A percentile compares a stretch with the other conserved stretches of the same genome.
phyloP scores from a whole-genome alignment of 257 asterid species.

The Pogostemon cablin region DNA sequence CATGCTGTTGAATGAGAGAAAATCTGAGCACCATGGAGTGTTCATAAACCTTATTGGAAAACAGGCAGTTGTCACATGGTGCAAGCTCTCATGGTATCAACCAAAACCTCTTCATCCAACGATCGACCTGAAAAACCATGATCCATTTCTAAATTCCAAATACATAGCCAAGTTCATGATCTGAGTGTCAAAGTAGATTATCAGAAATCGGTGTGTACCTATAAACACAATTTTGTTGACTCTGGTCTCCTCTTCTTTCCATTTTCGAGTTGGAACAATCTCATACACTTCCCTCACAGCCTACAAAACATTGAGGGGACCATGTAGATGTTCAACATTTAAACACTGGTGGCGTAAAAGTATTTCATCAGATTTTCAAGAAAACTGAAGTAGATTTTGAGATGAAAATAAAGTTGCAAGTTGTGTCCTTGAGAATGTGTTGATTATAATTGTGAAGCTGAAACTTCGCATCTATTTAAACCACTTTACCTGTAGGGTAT shows the following conservation, averaged over 20 bases:
- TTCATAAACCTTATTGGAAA: neutral
- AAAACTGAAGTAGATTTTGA: neutral
- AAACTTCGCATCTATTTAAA: neutral
- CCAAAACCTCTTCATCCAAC: slow-evolving; percentile 66
- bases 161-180: neutral
- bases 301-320: slow-evolving; percentile 41
- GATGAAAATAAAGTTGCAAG: neutral
- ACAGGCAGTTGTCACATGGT: slow-evolving; percentile 23
- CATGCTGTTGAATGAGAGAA: neutral
- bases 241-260: slow-evolving; percentile 68
- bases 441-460: slow-evolving; percentile 17
- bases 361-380: neutral
- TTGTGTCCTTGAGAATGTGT: neutral
- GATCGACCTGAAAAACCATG: slow-evolving; percentile 60
- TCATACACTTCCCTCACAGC: slow-evolving; percentile 96
- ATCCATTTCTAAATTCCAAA: slow-evolving; percentile 1
- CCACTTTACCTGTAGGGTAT: slow-evolving; percentile 76
- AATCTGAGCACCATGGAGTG: neutral
- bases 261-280: slow-evolving; percentile 79
- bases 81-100: slow-evolving; percentile 58
- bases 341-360: neutral
- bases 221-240: slow-evolving; percentile 81
- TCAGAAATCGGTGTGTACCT: slow-evolving; percentile 46
- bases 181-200: neutral
- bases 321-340: slow-evolving; percentile 12